Evolutionary conservation across 1,284 basidiomycete species (phyloP), one percentile per base, ranked within the genome.

Genomic region (Ceratobasidium sp.): DNA sequence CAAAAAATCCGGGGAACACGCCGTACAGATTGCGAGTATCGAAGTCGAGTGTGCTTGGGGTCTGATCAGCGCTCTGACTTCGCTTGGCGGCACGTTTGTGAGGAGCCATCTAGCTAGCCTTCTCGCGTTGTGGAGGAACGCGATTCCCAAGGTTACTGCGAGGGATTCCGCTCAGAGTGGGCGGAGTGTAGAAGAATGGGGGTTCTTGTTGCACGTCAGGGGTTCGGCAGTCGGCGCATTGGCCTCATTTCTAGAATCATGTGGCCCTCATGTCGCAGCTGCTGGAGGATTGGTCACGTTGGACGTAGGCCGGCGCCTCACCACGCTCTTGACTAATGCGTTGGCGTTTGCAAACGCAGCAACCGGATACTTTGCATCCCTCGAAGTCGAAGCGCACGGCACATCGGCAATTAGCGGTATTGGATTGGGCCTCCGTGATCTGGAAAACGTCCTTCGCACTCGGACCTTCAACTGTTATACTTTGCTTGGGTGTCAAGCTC

Each of bases 11-110:
- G 93, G 92, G 13, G 94, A 97, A 69, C 96, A 98, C 76, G 92
- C 96, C 68, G 83, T 98, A 54, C 84, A 86, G 58, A 80, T 93
- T 35, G 94, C 94, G 0, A 85, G 86, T 7, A 83, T 94, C 50
- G 95, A 98, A 77, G 89, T 98, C 10, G 94, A 96, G 76, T 90
- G 96, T 1, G 94, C 96, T 0, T 99, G 97, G 97, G 94, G 90
- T 15, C 82, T 94, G 42, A 92, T 99, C 69, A 90, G 92, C 0
- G 89, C 94, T 0, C 82, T 99, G 56, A 95, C 98, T 91, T 86
- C 91, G 3, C 88, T 98, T 2, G 96, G 96, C 0, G 94, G 93
- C 5, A 91, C 94, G 74, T 98, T 98, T 75, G 93, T 98, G 56
- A 88, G 93, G 35, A 87, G 92, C 0, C 95, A 98, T 78, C 84